Evolutionary conservation across 2,329 filamentous ascomycete genomes (phyloP).

Genomic region (Diaporthe batatas): DNA sequence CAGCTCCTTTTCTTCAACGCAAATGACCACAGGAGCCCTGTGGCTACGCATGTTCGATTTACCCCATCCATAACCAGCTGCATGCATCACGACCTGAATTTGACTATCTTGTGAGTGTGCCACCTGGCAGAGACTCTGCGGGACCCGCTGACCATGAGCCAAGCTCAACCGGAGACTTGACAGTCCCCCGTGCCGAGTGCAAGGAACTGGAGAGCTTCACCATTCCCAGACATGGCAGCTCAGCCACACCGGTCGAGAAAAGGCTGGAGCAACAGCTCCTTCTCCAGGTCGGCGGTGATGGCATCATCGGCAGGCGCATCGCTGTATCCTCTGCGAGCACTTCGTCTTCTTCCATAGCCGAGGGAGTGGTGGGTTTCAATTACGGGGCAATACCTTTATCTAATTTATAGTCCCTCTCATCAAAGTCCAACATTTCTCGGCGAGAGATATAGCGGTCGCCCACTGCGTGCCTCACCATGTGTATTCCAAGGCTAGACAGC

Average conservation of each 20-base stretch:
- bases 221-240: background rate
- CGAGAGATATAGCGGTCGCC: too few relatives aligned
- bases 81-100: background rate
- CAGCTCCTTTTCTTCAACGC: constrained; percentile 31
- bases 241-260: background rate
- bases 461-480: too few relatives aligned
- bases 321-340: background rate
- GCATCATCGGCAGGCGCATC: constrained; percentile 37
- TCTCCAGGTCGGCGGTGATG: constrained; percentile 27
- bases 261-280: constrained; percentile 28
- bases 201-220: constrained; percentile 10
- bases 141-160: background rate
- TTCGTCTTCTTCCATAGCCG: background rate
- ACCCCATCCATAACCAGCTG: background rate
- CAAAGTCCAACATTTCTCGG: too few relatives aligned
- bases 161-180: constrained; percentile 34
- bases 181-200: background rate
- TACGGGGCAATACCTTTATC: background rate
- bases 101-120: constrained; percentile 30
- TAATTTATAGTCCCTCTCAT: background rate
- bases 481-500: too few relatives aligned
- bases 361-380: constrained; percentile 40
- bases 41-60: constrained; percentile 33
- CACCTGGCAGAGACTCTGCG: background rate
- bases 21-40: constrained; percentile 9